Conservation (phyloP, 306 rosid species). For the Lathyrus oleraceus region DNA sequence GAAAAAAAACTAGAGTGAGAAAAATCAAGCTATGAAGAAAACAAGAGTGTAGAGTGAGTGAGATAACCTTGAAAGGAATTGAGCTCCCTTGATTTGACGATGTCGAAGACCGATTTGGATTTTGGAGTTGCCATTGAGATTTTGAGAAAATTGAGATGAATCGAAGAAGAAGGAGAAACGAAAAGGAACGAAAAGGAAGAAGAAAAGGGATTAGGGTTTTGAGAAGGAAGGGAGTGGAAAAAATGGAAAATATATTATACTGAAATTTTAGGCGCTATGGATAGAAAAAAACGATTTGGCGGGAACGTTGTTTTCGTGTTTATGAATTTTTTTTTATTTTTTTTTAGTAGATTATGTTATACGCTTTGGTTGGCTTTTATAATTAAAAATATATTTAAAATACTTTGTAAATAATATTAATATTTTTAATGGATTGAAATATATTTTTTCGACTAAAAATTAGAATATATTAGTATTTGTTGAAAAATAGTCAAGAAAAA, state of each 20-base stretch:
- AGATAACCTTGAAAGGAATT: slow-evolving; percentile 59
- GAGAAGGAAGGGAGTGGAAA: background rate
- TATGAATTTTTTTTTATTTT: background rate
- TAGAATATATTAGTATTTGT: no score
- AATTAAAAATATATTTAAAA: no score
- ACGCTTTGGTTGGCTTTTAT: no score
- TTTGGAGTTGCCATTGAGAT: slow-evolving; percentile 47
- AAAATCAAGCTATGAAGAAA: background rate
- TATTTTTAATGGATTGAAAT: no score
- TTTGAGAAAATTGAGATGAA: background rate
- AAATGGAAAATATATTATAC: background rate
- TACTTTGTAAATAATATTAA: no score
- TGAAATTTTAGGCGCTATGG: slow-evolving; percentile 36
- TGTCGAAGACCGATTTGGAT: slow-evolving; percentile 46
- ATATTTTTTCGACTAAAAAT: no score
- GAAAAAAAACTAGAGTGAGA: background rate
- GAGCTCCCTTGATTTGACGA: slow-evolving; percentile 62
- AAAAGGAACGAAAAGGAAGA: background rate
- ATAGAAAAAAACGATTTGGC: background rate
- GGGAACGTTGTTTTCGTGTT: background rate
- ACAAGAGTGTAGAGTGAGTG: background rate
- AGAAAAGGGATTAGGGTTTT: slow-evolving; percentile 14
- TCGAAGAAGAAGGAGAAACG: background rate
- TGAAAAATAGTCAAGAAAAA: no score
- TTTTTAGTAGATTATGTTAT: no score